phyloP scores from a whole-genome alignment of 176 grass and related monocot genomes.

The Coix lacrymajobi region DNA sequence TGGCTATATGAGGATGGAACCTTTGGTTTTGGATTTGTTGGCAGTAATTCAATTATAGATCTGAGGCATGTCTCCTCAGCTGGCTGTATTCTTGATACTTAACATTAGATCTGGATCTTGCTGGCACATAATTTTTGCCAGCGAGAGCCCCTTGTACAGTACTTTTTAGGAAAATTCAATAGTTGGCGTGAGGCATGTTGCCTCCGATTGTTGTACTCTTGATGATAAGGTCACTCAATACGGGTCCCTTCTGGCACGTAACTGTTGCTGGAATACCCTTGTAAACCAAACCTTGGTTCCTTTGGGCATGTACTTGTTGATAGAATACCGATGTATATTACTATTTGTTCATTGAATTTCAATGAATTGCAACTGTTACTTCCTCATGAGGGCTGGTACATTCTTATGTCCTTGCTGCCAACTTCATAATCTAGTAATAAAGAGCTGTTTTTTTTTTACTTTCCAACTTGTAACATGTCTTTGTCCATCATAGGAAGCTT shows the following conservation, averaged over 20 bases:
- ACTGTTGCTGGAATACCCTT: conserved; percentile 33
- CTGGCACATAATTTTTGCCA: conserved; percentile 46
- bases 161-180: conserved; percentile 35
- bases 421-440: neutral
- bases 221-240: conserved; percentile 30
- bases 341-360: conserved; percentile 25
- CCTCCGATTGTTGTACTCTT: conserved; percentile 47
- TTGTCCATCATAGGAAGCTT: neutral
- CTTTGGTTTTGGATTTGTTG: conserved; percentile 84
- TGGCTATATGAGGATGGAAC: conserved; percentile 91
- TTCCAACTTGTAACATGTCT: neutral
- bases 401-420: conserved; percentile 13
- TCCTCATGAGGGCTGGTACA: neutral
- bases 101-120: conserved; percentile 25
- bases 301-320: conserved; percentile 55
- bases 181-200: conserved; percentile 47
- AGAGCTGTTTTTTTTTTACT: neutral
- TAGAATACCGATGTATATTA: conserved; percentile 38
- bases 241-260: conserved; percentile 32
- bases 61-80: conserved; percentile 59
- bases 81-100: conserved; percentile 65
- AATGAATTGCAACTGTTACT: conserved; percentile 35
- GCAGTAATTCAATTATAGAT: conserved; percentile 75
- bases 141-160: conserved; percentile 29
- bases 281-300: conserved; percentile 29